Conservation (phyloP, 306 rosid species). For the Rosa chinensis region DNA sequence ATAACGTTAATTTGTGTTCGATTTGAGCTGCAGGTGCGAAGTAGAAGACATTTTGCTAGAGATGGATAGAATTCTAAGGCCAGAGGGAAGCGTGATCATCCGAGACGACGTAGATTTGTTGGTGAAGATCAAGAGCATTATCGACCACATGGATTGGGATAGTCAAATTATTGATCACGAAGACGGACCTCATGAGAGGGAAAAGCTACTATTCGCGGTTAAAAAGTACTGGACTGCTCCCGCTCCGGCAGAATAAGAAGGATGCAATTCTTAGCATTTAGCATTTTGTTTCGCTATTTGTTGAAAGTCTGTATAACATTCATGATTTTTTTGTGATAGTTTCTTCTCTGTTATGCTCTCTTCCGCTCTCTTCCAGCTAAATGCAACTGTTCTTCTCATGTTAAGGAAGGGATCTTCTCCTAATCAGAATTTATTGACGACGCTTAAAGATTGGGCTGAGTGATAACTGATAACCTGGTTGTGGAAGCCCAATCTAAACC, state of each 20-base stretch:
- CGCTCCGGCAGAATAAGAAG: conserved; percentile 14
- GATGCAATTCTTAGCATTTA: conserved; percentile 1
- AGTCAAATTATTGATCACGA: conserved; percentile 79
- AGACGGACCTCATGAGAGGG: conserved; percentile 69
- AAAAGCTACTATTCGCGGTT: conserved; percentile 66
- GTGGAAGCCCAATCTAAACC: not conserved
- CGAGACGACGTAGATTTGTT: conserved; percentile 70
- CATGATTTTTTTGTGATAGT: conserved; percentile 6
- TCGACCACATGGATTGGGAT: conserved; percentile 65
- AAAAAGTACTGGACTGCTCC: conserved; percentile 90
- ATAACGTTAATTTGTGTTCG: not conserved
- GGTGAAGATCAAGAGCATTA: conserved; percentile 50
- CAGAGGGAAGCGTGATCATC: conserved; percentile 76
- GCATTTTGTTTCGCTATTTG: not conserved
- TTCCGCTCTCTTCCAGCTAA: not conserved
- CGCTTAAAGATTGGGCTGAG: not conserved
- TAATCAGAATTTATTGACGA: not conserved
- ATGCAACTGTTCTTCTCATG: not conserved
- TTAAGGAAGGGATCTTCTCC: not conserved
- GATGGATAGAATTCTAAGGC: conserved; percentile 81
- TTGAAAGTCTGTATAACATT: not conserved
- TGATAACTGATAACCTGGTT: not conserved
- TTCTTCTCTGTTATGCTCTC: not conserved
- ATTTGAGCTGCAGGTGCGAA: conserved; percentile 56
- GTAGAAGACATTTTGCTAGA: conserved; percentile 74